Evolutionary conservation across 371 early-diverging fungal genomes (phyloP).

Genomic region (Rhizomucor pusillus): DNA sequence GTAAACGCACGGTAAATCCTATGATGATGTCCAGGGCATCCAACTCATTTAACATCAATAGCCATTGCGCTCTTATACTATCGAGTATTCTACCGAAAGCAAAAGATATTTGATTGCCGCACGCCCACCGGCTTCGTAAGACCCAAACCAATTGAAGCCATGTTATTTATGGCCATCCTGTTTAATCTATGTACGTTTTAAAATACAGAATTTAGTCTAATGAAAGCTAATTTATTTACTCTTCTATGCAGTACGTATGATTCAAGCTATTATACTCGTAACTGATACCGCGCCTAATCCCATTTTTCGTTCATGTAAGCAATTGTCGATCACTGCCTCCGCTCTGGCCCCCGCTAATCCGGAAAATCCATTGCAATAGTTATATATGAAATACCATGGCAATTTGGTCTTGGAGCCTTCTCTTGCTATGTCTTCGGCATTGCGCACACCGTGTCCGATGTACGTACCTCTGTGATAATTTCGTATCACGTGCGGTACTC

Average conservation of each 20-base stretch:
- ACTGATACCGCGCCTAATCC: constrained; percentile 18
- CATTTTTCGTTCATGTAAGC: constrained; percentile 19
- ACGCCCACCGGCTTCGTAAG: constrained; percentile 23
- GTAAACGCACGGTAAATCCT: constrained; percentile 8
- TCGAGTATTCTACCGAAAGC: constrained; percentile 17
- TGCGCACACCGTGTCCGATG: constrained; percentile 36
- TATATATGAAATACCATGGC: constrained; percentile 39
- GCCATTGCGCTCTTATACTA: constrained; percentile 16
- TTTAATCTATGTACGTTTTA: constrained; percentile 28
- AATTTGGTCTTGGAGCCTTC: constrained; percentile 32
- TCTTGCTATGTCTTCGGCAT: constrained; percentile 42
- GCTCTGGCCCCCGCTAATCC: constrained; percentile 10
- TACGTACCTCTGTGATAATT: constrained; percentile 14
- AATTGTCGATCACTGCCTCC: background rate
- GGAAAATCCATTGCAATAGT: constrained; percentile 14
- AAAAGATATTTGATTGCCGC: constrained; percentile 20
- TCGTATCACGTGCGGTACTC: background rate
- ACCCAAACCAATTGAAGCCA: constrained; percentile 37
- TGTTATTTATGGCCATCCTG: constrained; percentile 28
- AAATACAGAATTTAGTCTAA: background rate
- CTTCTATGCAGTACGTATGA: constrained; percentile 23
- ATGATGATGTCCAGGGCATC: background rate
- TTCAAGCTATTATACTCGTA: constrained; percentile 23
- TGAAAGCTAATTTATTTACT: background rate
- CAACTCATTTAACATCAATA: background rate